Percentiles rank a stretch among this genome's conserved stretches.
These are phyloP conservation scores for Colletotrichum siamense DNA, from an alignment of 2,329 filamentous ascomycete species.

Conservation along the genomic window DNA sequence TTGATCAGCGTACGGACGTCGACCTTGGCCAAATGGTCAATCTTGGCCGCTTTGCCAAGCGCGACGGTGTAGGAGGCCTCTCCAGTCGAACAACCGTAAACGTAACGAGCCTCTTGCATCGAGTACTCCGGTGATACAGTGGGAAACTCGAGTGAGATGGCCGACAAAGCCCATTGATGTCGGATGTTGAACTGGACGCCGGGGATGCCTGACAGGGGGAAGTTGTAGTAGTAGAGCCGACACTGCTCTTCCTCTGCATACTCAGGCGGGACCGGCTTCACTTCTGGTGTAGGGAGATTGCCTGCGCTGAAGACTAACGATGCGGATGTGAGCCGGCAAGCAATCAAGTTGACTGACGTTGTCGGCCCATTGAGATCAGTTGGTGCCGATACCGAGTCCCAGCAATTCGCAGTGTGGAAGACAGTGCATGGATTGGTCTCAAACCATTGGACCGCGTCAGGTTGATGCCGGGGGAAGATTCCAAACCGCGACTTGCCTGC, in stretches of 20 bases:
- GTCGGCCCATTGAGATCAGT: slow-evolving; percentile 21
- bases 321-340: slow-evolving; percentile 70
- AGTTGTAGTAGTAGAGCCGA: slow-evolving; percentile 72
- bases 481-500: slow-evolving; percentile 66
- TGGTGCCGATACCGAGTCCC: slow-evolving; percentile 53
- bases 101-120: slow-evolving; percentile 64
- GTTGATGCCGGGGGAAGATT: slow-evolving; percentile 67
- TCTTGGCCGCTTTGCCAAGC: slow-evolving; percentile 69
- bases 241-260: slow-evolving; percentile 68
- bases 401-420: slow-evolving; percentile 75
- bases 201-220: slow-evolving; percentile 44
- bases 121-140: slow-evolving; percentile 57
- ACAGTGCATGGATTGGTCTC: slow-evolving; percentile 72
- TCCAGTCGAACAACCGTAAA: slow-evolving; percentile 71
- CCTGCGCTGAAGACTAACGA: slow-evolving; percentile 69
- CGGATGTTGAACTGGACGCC: slow-evolving; percentile 45
- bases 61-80: slow-evolving; percentile 62
- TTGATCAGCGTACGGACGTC: slow-evolving; percentile 59
- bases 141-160: slow-evolving; percentile 74
- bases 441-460: slow-evolving; percentile 67
- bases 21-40: slow-evolving; percentile 69
- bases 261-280: slow-evolving; percentile 32
- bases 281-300: slow-evolving; percentile 60
- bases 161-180: slow-evolving; percentile 68
- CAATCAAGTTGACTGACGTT: slow-evolving; percentile 64